These are phyloP conservation scores for Aspergillus asperescens DNA, from an alignment of 495 filamentous ascomycete genomes.

Conservation along the genomic window DNA sequence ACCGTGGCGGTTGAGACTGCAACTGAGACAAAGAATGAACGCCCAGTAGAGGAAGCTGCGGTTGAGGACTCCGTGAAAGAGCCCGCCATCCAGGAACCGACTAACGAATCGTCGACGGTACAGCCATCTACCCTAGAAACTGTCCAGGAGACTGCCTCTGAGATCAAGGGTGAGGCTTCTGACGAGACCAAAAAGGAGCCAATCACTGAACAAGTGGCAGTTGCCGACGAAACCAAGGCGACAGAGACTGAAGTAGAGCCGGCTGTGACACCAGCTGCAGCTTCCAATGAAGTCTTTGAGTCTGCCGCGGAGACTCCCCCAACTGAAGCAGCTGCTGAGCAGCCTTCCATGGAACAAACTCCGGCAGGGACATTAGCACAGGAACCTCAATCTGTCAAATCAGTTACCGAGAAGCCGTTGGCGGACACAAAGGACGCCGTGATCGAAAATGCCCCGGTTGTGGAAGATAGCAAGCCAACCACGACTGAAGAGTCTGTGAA, in stretches of 20 bases:
- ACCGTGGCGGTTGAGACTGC: conserved; percentile 12
- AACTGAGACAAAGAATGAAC: conserved; percentile 1
- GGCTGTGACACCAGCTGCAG: conserved; percentile 1
- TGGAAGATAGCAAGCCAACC: neutral
- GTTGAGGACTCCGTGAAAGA: conserved; percentile 14
- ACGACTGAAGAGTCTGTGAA: neutral
- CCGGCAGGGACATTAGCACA: conserved; percentile 27
- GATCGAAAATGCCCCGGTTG: neutral
- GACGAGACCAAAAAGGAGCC: neutral
- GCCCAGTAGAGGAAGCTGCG: conserved; percentile 11
- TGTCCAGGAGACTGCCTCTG: conserved; percentile 14
- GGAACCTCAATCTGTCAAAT: conserved; percentile 12
- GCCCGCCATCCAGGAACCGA: too few relatives aligned
- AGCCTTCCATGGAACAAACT: conserved; percentile 4
- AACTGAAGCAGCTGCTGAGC: conserved; percentile 8
- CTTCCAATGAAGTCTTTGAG: conserved; percentile 10
- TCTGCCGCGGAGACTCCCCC: conserved; percentile 13
- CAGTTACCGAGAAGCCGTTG: conserved; percentile 8
- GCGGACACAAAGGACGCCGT: neutral
- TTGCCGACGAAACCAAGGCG: neutral
- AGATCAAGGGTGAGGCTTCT: neutral
- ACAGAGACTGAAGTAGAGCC: conserved; percentile 1
- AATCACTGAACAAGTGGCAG: neutral
- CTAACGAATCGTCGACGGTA: too few relatives aligned
- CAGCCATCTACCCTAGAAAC: too few relatives aligned